These are phyloP conservation scores for Polygonum maritimum DNA, from an alignment of 148 eudicot genomes.

Conservation along the genomic window DNA sequence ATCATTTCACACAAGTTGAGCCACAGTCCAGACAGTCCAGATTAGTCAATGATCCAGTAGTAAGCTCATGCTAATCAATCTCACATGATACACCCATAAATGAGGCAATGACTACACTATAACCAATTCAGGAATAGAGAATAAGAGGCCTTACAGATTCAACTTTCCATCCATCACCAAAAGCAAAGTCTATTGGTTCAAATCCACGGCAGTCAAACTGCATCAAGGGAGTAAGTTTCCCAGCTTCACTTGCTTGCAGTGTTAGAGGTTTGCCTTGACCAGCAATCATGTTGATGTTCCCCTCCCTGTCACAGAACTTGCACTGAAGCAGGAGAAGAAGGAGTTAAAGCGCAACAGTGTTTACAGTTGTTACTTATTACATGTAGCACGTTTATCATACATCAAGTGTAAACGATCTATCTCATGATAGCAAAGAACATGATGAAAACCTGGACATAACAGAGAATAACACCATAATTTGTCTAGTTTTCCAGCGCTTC, in stretches of 20 bases:
- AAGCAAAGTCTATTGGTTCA: constrained; percentile 66
- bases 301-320: constrained; percentile 76
- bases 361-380: background rate
- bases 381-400: background rate
- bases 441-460: background rate
- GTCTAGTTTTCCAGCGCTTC: background rate
- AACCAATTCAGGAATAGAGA: background rate
- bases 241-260: constrained; percentile 31
- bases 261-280: constrained; percentile 58
- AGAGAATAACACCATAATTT: background rate
- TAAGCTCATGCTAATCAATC: background rate
- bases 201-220: constrained; percentile 76
- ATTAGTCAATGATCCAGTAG: background rate
- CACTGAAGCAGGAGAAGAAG: constrained; percentile 40
- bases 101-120: background rate
- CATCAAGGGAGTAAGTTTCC: constrained; percentile 57
- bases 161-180: constrained; percentile 78
- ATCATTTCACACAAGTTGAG: background rate
- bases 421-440: background rate
- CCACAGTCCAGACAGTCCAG: background rate
- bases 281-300: constrained; percentile 54
- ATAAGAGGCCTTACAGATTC: constrained; percentile 51
- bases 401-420: background rate
- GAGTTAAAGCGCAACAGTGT: background rate
- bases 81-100: background rate